phyloP scores from a whole-genome alignment of 495 filamentous ascomycete species.

The Tuber melanosporum region DNA sequence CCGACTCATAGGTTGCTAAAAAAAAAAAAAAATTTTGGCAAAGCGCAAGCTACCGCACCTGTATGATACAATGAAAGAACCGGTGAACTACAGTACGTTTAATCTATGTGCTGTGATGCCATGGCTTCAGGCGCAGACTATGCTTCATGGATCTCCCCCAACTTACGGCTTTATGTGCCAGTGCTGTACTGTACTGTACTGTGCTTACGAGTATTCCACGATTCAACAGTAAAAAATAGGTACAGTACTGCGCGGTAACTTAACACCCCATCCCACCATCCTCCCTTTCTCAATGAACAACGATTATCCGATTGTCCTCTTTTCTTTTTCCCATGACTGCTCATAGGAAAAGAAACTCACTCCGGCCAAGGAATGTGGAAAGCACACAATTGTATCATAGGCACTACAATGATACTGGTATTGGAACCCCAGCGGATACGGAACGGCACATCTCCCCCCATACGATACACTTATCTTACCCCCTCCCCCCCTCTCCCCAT shows the following conservation, averaged over 20 bases:
- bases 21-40: too few relatives aligned
- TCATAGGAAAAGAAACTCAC: neutral
- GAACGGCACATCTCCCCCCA: conserved; percentile 2
- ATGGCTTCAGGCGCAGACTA: neutral
- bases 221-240: neutral
- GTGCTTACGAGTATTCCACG: neutral
- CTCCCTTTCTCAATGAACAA: neutral
- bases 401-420: neutral
- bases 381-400: neutral
- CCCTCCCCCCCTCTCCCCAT: neutral
- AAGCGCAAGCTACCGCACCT: too few relatives aligned
- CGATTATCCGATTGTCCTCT: neutral
- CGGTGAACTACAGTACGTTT: neutral
- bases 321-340: neutral
- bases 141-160: neutral
- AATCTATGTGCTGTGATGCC: neutral
- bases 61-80: too few relatives aligned
- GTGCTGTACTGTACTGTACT: neutral
- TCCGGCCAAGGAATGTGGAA: neutral
- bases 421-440: neutral
- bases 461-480: neutral
- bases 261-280: neutral
- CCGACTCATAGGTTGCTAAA: too few relatives aligned
- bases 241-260: neutral
- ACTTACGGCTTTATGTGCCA: neutral